Base-by-base conservation (phyloP, 1,139 yeast species). In the Suhomyces atakaporum region DNA sequence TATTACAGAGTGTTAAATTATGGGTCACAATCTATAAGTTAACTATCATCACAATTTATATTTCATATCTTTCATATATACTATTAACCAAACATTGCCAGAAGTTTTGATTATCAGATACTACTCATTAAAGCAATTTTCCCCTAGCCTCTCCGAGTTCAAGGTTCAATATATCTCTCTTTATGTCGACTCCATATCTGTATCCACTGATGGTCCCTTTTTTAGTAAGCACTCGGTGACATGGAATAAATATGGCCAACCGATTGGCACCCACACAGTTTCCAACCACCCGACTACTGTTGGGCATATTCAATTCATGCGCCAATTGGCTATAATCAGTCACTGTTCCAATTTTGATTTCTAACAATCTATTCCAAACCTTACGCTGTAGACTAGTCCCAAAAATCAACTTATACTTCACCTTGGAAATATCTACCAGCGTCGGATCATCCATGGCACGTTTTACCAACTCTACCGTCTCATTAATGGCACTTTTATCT, bases 231-330 rank as follows among this genome's bases (percentile, higher is more conserved):
- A 53, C 62, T 11, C 63, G 42, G 33, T 59, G 63, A 36, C 63
- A 58, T 2, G 63, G 63, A 2, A 59, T 42, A 3, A 58, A 29
- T 16, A 55, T 25, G 2, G 63, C 60, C 18, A 59, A 43, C 25
- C 40, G 44, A 33, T 58, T 59, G 2, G 60, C 50, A 9, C 60
- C 61, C 28, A 56, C 49, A 14, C 56, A 47, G 38, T 51, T 54
- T 2, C 60, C 63, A 11, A 59, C 40, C 0, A 45, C 61, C 15
- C 63, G 40, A 23, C 52, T 43, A n/a, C 55, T 45, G 1, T 27
- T 41, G 2, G 54, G 50, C 42, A 47, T 41, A 13, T 41, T 40
- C 31, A 58, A 32, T 1, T 42, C 32, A 3, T 29, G 29, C 1
- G 61, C 60, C 10, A 58, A 32, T 13, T 44, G 30, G 7, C 43